Conservation (phyloP, 345 rosid genomes). For the Melaleuca alternifolia region DNA sequence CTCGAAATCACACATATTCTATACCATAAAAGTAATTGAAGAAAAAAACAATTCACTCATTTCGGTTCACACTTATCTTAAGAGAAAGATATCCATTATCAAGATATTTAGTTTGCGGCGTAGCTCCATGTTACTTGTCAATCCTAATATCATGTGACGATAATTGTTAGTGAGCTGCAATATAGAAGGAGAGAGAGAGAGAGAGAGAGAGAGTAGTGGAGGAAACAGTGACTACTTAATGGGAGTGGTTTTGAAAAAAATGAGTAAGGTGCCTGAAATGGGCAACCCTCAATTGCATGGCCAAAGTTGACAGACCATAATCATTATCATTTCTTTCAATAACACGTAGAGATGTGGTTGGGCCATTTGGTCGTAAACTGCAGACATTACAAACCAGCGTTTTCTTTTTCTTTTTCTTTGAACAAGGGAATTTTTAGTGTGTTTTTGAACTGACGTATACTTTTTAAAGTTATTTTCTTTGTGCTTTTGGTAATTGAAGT, state of each 20-base stretch:
- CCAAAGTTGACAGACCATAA: background rate
- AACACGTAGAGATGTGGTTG: background rate
- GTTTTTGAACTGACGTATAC: background rate
- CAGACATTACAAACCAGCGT: background rate
- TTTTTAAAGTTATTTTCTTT: background rate
- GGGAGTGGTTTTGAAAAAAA: background rate
- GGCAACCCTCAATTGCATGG: background rate
- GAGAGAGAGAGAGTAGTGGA: background rate
- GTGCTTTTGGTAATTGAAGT: background rate
- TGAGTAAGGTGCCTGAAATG: background rate
- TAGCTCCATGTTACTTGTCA: background rate
- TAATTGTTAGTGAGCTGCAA: background rate
- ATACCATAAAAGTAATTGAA: background rate
- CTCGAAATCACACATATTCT: background rate
- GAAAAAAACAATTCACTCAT: background rate
- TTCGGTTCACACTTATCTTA: background rate
- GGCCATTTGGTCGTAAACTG: background rate
- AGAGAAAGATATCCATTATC: background rate
- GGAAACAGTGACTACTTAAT: background rate
- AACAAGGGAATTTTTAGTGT: background rate
- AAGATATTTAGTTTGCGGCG: background rate
- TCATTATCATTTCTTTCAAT: background rate
- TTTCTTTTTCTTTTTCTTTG: background rate
- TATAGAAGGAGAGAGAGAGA: background rate
- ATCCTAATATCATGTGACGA: background rate